A percentile compares a stretch with the other conserved stretches of the same genome.
phyloP scores from a whole-genome alignment of 1,284 basidiomycete genomes.

The Marasmius tenuissimus region DNA sequence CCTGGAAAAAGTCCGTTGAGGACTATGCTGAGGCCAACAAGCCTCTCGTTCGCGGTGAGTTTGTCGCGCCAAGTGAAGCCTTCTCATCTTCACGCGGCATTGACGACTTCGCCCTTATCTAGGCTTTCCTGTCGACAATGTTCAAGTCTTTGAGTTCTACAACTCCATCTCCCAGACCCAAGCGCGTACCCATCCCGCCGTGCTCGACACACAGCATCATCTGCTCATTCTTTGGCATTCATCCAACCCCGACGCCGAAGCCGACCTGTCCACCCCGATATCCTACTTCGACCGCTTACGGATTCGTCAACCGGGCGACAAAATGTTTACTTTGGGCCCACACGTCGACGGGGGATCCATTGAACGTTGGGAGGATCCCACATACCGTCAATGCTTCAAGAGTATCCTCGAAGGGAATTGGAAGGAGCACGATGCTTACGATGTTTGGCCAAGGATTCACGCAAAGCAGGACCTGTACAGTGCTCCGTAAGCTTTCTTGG shows the following conservation, averaged over 20 bases:
- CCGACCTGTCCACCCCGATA: constrained; percentile 60
- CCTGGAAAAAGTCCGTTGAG: constrained; percentile 58
- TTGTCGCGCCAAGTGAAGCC: constrained; percentile 44
- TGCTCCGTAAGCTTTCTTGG: constrained; percentile 31
- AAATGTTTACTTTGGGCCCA: constrained; percentile 60
- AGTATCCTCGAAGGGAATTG: constrained; percentile 57
- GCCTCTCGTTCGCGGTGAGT: constrained; percentile 19
- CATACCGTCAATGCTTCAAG: constrained; percentile 57
- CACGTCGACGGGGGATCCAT: constrained; percentile 78
- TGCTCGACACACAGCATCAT: constrained; percentile 50
- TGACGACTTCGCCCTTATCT: background rate
- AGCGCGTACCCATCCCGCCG: constrained; percentile 54
- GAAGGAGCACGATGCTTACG: constrained; percentile 60
- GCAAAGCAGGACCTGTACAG: constrained; percentile 60
- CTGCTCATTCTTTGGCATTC: constrained; percentile 65
- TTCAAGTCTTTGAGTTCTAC: constrained; percentile 75
- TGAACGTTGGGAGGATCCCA: constrained; percentile 78
- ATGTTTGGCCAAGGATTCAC: constrained; percentile 49
- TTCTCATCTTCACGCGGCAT: background rate
- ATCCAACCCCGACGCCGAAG: constrained; percentile 34
- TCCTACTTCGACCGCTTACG: constrained; percentile 78
- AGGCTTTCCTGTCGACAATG: constrained; percentile 67
- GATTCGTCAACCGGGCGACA: constrained; percentile 73
- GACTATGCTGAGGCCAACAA: constrained; percentile 57
- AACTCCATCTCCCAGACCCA: constrained; percentile 59